Evolutionary conservation across 2,329 filamentous ascomycete genomes (phyloP).

Genomic region (Camillea tinctor): DNA sequence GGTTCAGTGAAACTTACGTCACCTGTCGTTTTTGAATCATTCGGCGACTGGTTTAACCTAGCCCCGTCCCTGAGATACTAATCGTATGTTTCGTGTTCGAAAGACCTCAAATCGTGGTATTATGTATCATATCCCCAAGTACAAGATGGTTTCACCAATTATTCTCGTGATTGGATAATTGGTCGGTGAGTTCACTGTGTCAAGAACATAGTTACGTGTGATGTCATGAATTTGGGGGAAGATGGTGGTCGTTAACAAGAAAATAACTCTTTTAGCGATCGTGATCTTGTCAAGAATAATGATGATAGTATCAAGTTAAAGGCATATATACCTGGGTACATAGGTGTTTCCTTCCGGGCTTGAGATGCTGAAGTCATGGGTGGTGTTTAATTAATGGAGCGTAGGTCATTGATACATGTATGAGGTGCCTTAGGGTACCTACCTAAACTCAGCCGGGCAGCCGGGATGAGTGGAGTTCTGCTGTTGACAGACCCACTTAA

Average conservation of each 20-base stretch:
- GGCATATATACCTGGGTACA: too few relatives aligned
- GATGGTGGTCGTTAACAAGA: neutral
- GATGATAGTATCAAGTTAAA: too few relatives aligned
- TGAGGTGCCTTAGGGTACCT: too few relatives aligned
- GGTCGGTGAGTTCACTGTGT: neutral
- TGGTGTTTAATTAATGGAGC: too few relatives aligned
- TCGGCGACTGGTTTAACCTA: neutral
- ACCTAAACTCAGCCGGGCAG: neutral
- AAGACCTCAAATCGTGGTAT: neutral
- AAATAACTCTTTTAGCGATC: neutral
- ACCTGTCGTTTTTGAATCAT: neutral
- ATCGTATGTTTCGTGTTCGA: neutral
- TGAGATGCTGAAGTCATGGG: too few relatives aligned
- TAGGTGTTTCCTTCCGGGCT: too few relatives aligned
- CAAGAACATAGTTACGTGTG: neutral
- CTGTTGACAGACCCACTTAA: neutral
- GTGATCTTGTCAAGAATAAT: neutral
- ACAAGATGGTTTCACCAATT: neutral
- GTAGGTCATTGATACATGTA: too few relatives aligned
- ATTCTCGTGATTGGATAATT: neutral
- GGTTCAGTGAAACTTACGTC: neutral
- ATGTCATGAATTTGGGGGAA: neutral
- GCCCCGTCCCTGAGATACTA: neutral
- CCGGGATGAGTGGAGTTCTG: neutral
- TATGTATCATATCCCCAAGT: neutral